These are phyloP conservation scores for Umbelopsis sp. DNA, from an alignment of 192 early-diverging fungal species.

Conservation along the genomic window DNA sequence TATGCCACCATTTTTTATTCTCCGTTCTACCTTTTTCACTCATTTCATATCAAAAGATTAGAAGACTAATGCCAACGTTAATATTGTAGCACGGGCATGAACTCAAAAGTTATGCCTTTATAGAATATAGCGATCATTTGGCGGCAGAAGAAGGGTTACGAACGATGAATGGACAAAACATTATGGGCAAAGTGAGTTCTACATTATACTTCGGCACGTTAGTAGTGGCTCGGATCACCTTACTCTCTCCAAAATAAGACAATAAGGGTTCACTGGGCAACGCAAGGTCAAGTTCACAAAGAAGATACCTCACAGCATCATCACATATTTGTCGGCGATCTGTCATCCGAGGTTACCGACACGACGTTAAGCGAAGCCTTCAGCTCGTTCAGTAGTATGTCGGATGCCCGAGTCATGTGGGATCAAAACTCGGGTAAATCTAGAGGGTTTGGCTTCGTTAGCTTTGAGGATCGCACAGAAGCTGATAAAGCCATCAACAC, in stretches of 20 bases:
- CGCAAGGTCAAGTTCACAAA: constrained; percentile 30
- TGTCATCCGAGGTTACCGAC: constrained; percentile 88
- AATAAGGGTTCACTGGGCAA: constrained; percentile 16
- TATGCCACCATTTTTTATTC: constrained; percentile 2
- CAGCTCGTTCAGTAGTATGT: constrained; percentile 66
- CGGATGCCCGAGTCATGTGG: constrained; percentile 96
- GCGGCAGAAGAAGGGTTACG: constrained; percentile 69
- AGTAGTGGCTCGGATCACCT: constrained; percentile 15
- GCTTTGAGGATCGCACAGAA: constrained; percentile 84
- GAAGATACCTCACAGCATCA: constrained; percentile 57
- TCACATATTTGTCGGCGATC: constrained; percentile 92
- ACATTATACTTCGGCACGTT: background rate
- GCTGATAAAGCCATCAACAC: constrained; percentile 83
- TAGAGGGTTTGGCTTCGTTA: constrained; percentile 90
- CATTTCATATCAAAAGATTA: too few species aligned
- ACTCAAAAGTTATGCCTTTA: constrained; percentile 79
- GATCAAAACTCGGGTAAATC: constrained; percentile 87
- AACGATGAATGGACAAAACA: constrained; percentile 64
- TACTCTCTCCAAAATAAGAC: constrained; percentile 6
- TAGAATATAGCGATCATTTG: constrained; percentile 72
- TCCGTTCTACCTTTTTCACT: background rate
- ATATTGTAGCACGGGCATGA: constrained; percentile 1
- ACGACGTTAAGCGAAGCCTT: constrained; percentile 80
- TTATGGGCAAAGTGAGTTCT: constrained; percentile 56
- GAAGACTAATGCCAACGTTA: too few species aligned